phyloP scores from a whole-genome alignment of 2,329 filamentous ascomycete genomes.

The Colletotrichum tropicicola region DNA sequence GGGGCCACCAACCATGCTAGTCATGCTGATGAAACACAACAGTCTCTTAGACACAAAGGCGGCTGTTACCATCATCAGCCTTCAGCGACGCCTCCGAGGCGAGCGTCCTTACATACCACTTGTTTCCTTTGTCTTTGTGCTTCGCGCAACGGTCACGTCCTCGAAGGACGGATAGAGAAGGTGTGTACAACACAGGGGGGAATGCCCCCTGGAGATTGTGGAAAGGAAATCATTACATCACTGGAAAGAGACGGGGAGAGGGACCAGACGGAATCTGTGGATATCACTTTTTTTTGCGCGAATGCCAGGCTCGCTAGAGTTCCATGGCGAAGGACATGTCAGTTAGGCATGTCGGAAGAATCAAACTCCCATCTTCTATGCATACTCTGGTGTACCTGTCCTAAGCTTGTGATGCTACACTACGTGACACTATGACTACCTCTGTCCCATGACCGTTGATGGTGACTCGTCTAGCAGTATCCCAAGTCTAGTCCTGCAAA shows the following conservation, averaged over 20 bases:
- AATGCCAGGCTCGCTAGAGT: constrained; percentile 7
- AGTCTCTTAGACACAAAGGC: background rate
- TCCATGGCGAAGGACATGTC: constrained; percentile 19
- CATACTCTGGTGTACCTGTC: background rate
- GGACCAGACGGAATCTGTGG: constrained; percentile 10
- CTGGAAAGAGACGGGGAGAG: background rate
- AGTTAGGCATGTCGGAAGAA: constrained; percentile 23
- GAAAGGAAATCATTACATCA: background rate
- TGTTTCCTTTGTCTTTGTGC: constrained; percentile 30
- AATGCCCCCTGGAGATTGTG: too few relatives aligned
- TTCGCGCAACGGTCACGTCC: background rate
- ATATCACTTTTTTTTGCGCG: constrained; percentile 1
- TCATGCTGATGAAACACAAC: constrained; percentile 13
- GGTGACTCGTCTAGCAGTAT: too few relatives aligned
- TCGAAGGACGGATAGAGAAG: background rate
- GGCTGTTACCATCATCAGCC: constrained; percentile 6
- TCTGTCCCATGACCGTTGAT: background rate
- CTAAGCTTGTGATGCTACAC: background rate
- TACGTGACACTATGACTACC: too few relatives aligned
- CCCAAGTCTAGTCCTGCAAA: too few relatives aligned
- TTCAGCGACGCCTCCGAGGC: background rate
- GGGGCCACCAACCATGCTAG: constrained; percentile 24
- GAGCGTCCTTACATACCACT: background rate
- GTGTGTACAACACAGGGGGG: background rate
- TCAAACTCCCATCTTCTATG: constrained; percentile 29